phyloP scores from a whole-genome alignment of 768 basidiomycete genomes.

The Russula griseocarnosa region DNA sequence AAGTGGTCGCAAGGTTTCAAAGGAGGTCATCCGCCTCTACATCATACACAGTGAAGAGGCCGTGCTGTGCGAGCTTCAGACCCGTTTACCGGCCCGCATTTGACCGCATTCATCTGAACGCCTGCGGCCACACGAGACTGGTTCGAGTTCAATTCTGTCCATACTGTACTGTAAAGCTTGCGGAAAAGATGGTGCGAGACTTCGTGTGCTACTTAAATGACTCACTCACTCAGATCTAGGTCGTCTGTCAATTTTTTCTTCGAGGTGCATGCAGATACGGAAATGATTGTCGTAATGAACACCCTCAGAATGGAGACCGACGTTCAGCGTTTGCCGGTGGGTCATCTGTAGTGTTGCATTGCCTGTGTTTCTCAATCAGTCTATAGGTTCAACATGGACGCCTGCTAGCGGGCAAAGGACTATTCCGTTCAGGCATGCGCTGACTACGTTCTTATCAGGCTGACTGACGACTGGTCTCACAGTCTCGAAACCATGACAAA shows the following conservation, averaged over 20 bases:
- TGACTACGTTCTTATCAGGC: not conserved
- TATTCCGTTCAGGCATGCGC: slow-evolving; percentile 22
- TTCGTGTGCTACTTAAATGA: not conserved
- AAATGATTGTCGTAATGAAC: slow-evolving; percentile 56
- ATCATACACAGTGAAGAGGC: not conserved
- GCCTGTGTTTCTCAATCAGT: slow-evolving; percentile 25
- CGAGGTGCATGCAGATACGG: slow-evolving; percentile 64
- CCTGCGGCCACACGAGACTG: not conserved
- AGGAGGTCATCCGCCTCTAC: slow-evolving; percentile 14
- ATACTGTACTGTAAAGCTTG: not conserved
- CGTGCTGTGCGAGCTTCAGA: not conserved
- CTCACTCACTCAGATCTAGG: slow-evolving; percentile 34
- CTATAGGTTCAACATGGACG: slow-evolving; percentile 24
- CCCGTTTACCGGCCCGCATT: not conserved
- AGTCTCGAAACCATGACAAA: slow-evolving; percentile 56
- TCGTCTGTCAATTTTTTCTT: slow-evolving; percentile 54
- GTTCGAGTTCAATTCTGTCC: not conserved
- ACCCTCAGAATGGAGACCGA: slow-evolving; percentile 40
- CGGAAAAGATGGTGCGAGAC: slow-evolving; percentile 15
- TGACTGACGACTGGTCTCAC: not conserved
- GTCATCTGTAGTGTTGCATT: slow-evolving; percentile 30
- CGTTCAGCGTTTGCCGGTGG: slow-evolving; percentile 44
- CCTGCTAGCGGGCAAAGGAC: slow-evolving; percentile 15
- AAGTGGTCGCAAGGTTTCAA: slow-evolving; percentile 35
- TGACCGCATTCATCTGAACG: not conserved